These are phyloP conservation scores for Metschnikowia chrysomelidarum DNA, from an alignment of 805 yeast species.

Conservation along the genomic window DNA sequence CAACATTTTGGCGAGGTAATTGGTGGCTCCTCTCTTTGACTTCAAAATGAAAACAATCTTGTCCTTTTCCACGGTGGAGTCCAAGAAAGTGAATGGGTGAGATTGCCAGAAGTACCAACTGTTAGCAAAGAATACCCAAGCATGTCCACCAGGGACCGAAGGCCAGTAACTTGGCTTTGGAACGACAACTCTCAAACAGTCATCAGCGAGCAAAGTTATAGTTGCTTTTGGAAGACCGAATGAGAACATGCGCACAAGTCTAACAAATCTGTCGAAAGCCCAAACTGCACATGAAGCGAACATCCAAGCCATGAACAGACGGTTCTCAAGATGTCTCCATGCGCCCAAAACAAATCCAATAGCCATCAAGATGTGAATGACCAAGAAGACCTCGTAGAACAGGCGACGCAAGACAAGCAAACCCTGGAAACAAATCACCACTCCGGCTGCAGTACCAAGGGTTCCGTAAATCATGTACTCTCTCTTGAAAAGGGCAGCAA, in stretches of 20 bases:
- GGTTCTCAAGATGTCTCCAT: slow-evolving; percentile 16
- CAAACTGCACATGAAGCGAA: slow-evolving; percentile 25
- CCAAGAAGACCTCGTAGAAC: slow-evolving; percentile 19
- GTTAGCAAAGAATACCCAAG: slow-evolving; percentile 35
- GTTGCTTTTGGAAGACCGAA: slow-evolving; percentile 38
- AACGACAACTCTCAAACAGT: slow-evolving; percentile 35
- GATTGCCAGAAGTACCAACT: slow-evolving; percentile 42
- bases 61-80: slow-evolving; percentile 15
- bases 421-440: slow-evolving; percentile 19
- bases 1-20: slow-evolving; percentile 29
- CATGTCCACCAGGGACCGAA: slow-evolving; percentile 42
- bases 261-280: slow-evolving; percentile 33
- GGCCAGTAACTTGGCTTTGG: slow-evolving; percentile 39
- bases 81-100: slow-evolving; percentile 41
- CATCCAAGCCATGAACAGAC: slow-evolving; percentile 14
- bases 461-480: slow-evolving; percentile 17
- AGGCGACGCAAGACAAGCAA: slow-evolving; percentile 15
- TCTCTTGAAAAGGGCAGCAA: slow-evolving; percentile 7
- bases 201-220: slow-evolving; percentile 31
- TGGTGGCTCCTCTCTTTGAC: slow-evolving; percentile 39
- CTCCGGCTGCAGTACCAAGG: slow-evolving; percentile 14
- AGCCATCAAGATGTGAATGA: slow-evolving; percentile 19
- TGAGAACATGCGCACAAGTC: slow-evolving; percentile 26
- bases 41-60: slow-evolving; percentile 33
- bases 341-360: slow-evolving; percentile 17